Evolutionary conservation across 306 rosid species (phyloP).

Genomic region (Cucumis melo): DNA sequence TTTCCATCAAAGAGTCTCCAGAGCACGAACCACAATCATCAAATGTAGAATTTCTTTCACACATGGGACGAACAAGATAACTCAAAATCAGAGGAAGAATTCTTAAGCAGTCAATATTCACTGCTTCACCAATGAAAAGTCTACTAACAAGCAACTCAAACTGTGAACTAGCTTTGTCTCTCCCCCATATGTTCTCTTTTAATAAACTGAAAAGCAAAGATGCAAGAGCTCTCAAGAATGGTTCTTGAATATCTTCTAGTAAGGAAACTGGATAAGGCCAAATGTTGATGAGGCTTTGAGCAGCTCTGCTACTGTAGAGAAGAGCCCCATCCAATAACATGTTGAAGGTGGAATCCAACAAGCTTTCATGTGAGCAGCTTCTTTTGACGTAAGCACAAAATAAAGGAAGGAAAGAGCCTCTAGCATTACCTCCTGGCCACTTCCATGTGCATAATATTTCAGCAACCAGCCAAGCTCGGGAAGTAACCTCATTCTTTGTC

Average conservation of each 20-base stretch:
- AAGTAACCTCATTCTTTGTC: slow-evolving; percentile 30
- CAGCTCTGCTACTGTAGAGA: slow-evolving; percentile 39
- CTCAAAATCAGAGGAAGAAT: slow-evolving; percentile 71
- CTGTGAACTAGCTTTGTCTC: slow-evolving; percentile 34
- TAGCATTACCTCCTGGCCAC: slow-evolving; percentile 79
- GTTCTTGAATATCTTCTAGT: slow-evolving; percentile 62
- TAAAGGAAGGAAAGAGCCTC: slow-evolving; percentile 63
- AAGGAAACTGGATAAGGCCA: slow-evolving; percentile 43
- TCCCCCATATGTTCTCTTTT: slow-evolving; percentile 58
- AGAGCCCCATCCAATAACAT: slow-evolving; percentile 75
- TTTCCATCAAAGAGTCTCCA: slow-evolving; percentile 27
- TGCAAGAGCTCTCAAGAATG: slow-evolving; percentile 82
- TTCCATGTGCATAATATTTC: slow-evolving; percentile 93
- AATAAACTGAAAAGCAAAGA: slow-evolving; percentile 51
- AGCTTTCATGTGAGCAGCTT: slow-evolving; percentile 29
- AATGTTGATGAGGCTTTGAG: slow-evolving; percentile 33
- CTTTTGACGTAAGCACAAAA: slow-evolving; percentile 45
- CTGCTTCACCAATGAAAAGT: slow-evolving; percentile 67
- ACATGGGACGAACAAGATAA: slow-evolving; percentile 42
- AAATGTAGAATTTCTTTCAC: slow-evolving; percentile 13
- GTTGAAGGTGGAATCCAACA: slow-evolving; percentile 47
- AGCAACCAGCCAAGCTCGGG: slow-evolving; percentile 77
- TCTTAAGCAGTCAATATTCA: slow-evolving; percentile 57
- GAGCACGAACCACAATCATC: slow-evolving; percentile 26
- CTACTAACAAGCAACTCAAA: slow-evolving; percentile 51